Conservation (phyloP, 2,329 filamentous ascomycete genomes). For the Metarhizium anisopliae region DNA sequence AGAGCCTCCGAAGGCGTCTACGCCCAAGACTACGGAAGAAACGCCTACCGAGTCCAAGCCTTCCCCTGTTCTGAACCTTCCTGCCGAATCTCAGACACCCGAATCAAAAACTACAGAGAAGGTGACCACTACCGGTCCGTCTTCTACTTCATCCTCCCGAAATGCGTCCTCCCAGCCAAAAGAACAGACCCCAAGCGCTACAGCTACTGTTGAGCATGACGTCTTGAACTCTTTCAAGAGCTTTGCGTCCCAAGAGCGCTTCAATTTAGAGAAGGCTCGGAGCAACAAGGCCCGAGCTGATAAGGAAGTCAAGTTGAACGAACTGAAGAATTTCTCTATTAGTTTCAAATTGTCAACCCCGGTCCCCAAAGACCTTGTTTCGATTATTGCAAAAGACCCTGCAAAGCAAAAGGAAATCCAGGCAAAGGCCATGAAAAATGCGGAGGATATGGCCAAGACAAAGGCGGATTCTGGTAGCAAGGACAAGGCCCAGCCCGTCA, state of each 20-base stretch:
- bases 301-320: constrained; percentile 86
- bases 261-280: constrained; percentile 46
- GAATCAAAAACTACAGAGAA: constrained; percentile 17
- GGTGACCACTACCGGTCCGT: constrained; percentile 17
- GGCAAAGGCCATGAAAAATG: constrained; percentile 72
- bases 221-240: constrained; percentile 55
- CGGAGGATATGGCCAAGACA: constrained; percentile 51
- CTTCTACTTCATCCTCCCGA: constrained; percentile 28
- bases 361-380: constrained; percentile 82
- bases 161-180: constrained; percentile 32
- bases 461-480: constrained; percentile 39
- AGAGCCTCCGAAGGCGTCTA: constrained; percentile 16
- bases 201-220: constrained; percentile 52
- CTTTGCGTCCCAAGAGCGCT: constrained; percentile 50
- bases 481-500: constrained; percentile 30
- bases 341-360: constrained; percentile 93
- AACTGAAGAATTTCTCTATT: constrained; percentile 88
- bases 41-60: constrained; percentile 25
- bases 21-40: constrained; percentile 20
- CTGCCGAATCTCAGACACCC: constrained; percentile 22
- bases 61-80: background rate
- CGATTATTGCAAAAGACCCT: constrained; percentile 95
- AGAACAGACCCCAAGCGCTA: constrained; percentile 29
- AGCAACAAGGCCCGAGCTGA: constrained; percentile 57
- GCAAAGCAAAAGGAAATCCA: constrained; percentile 88